These are phyloP conservation scores for Adansonia rubrostipa DNA, from an alignment of 441 rosid genomes.

Conservation along the genomic window DNA sequence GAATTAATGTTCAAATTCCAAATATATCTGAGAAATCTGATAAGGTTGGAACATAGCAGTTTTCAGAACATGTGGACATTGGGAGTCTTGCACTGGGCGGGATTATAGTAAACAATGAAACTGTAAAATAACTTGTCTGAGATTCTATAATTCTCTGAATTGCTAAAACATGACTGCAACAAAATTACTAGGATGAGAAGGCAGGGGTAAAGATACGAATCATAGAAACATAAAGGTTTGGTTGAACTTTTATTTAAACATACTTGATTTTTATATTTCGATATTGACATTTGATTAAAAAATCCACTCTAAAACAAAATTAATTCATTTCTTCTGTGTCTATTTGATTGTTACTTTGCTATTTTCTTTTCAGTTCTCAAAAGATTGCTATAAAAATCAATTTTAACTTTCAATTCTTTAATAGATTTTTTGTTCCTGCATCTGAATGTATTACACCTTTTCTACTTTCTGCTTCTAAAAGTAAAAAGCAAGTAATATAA, in stretches of 20 bases:
- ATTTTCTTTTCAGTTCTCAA: not conserved
- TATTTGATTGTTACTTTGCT: not conserved
- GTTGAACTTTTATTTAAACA: not conserved
- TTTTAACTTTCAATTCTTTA: not conserved
- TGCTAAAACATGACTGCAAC: not conserved
- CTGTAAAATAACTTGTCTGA: not conserved
- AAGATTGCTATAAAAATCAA: not conserved
- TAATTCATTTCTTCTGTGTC: not conserved
- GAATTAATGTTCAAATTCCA: not conserved
- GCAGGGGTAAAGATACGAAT: not conserved
- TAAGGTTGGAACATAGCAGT: not conserved
- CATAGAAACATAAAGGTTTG: not conserved
- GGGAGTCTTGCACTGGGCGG: not conserved
- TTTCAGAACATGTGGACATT: not conserved
- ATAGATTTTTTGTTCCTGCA: not conserved
- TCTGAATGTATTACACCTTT: not conserved
- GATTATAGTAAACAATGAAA: not conserved
- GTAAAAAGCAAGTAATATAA: not conserved
- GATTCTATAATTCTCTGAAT: not conserved
- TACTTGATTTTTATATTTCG: not conserved
- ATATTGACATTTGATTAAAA: not conserved
- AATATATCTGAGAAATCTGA: not conserved
- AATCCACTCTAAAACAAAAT: not conserved
- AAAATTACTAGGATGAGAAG: not conserved
- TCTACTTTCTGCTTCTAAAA: not conserved